Evolutionary conservation across 805 yeast species (phyloP), one percentile per base, ranked within the genome.

Genomic region (Jamesozyma piceae): DNA sequence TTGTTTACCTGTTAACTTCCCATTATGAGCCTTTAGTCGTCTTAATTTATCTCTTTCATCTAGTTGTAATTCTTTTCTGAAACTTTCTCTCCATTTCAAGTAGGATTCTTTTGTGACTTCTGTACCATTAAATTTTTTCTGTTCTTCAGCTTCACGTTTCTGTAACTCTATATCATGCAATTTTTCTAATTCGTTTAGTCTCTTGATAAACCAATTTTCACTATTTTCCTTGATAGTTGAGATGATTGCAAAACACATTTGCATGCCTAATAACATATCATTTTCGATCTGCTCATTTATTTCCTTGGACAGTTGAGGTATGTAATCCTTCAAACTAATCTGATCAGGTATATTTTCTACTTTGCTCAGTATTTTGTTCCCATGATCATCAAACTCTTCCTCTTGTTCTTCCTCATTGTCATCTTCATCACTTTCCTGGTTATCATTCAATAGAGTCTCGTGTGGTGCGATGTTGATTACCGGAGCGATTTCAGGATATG

Each of bases 91-190:
- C 98, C 98, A 90, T 37, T 61, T 69, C 2, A 60, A 57, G 59
- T 75, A 90, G n/a, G 81, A 70, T 51, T 84, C 95, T 14, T 62
- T 65, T 1, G 97, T 90, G 5, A 90, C 96, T 42, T 82, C 76
- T 1, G 97, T 92, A 29, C 98, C 98, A 33, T 72, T 69, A 64
- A 90, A 90, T 63, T 92, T 92, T 60, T 80, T 81, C 60, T 87
- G 95, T 58, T 88, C 96, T 61, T 81, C 80, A 52, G 69, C 72
- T 60, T 92, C 97, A 49, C 77, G 77, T 19, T 71, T 78, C 40
- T 71, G 66, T 17, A 82, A 64, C 48, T 72, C 74, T 39, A 71
- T 67, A 48, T 85, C 87, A 50, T 79, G 73, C 48, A 64, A 63
- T 43, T 71, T 70, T 53, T 85, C 89, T 30, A 66, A 69, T 5